A percentile compares a stretch with the other conserved stretches of the same genome.
phyloP scores from a whole-genome alignment of 2,329 filamentous ascomycete genomes.

The Dactylonectria estremocensis region DNA sequence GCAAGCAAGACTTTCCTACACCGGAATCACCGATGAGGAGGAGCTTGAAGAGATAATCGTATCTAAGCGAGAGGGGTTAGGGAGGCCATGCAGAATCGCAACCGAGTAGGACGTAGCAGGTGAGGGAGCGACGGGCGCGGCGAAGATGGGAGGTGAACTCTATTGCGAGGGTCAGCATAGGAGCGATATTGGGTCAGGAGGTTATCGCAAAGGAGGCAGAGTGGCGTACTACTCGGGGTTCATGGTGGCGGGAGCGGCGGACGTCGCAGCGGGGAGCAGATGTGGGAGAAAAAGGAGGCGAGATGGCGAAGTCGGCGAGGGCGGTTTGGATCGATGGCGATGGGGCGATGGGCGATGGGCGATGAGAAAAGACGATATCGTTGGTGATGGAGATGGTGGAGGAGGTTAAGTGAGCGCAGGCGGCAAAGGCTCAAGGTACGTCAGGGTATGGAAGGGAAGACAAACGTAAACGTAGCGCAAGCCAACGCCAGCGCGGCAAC shows the following conservation, averaged over 20 bases:
- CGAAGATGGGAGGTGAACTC: constrained; percentile 43
- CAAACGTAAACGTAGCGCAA: constrained; percentile 49
- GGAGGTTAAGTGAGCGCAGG: constrained; percentile 48
- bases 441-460: constrained; percentile 57
- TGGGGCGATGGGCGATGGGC: constrained; percentile 30
- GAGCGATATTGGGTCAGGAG: constrained; percentile 47
- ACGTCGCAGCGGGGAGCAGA: constrained; percentile 30
- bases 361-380: constrained; percentile 11
- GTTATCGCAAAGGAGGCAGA: constrained; percentile 49
- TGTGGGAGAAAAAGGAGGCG: constrained; percentile 24
- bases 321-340: constrained; percentile 32
- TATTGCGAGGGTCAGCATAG: constrained; percentile 47
- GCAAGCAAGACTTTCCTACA: constrained; percentile 99
- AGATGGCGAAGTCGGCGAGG: constrained; percentile 21
- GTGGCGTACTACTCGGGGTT: constrained; percentile 91
- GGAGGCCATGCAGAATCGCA: constrained; percentile 35
- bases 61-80: constrained; percentile 73
- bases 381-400: constrained; percentile 47
- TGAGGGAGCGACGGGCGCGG: constrained; percentile 14
- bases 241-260: constrained; percentile 72
- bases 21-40: constrained; percentile 99
- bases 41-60: constrained; percentile 99
- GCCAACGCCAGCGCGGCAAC: constrained; percentile 46
- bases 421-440: constrained; percentile 52
- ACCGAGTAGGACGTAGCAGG: constrained; percentile 1